These are phyloP conservation scores for Lachancea lanzarotensis DNA, from an alignment of 805 yeast species.

Conservation along the genomic window DNA sequence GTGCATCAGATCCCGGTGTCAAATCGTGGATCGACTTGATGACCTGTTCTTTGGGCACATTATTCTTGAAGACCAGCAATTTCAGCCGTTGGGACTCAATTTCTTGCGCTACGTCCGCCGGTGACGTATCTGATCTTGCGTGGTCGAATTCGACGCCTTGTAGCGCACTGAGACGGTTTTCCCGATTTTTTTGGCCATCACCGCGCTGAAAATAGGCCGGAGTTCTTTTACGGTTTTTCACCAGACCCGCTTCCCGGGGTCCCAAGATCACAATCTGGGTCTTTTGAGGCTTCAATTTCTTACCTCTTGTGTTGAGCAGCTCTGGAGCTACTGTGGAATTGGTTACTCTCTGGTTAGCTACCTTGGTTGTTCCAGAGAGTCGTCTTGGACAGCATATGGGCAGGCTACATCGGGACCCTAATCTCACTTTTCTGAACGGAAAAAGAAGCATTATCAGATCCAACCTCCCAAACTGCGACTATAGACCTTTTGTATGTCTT, in stretches of 20 bases:
- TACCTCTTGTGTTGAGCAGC: conserved; percentile 16
- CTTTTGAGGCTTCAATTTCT: conserved; percentile 25
- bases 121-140: neutral
- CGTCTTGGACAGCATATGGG: neutral
- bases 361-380: neutral
- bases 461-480: neutral
- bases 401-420: neutral
- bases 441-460: neutral
- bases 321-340: neutral
- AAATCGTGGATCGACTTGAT: conserved; percentile 24
- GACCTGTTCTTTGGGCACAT: conserved; percentile 22
- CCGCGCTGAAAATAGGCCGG: conserved; percentile 13
- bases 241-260: conserved; percentile 24
- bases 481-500: too few species aligned
- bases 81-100: conserved; percentile 19
- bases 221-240: conserved; percentile 9
- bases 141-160: conserved; percentile 27
- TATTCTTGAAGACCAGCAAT: conserved; percentile 20
- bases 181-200: conserved; percentile 2
- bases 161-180: conserved; percentile 20
- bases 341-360: neutral
- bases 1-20: conserved; percentile 15
- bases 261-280: conserved; percentile 26
- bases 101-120: conserved; percentile 13
- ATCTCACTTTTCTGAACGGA: neutral